Percentiles rank a stretch among this genome's conserved stretches.
phyloP scores from a whole-genome alignment of 2,329 filamentous ascomycete genomes.

The Pseudogymnoascus sp. region DNA sequence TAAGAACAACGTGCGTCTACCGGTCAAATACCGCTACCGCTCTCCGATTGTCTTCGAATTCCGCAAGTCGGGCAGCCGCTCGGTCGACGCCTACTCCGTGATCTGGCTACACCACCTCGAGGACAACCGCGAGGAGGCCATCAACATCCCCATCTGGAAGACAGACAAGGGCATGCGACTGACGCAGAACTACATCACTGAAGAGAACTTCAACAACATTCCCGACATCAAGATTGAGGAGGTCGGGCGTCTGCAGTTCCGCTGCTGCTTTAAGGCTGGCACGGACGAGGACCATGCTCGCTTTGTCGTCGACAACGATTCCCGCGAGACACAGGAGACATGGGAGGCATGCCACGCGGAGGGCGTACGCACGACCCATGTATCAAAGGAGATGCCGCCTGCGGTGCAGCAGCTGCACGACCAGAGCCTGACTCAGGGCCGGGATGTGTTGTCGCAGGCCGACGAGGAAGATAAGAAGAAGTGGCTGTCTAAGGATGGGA shows the following conservation, averaged over 20 bases:
- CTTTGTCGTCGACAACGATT: conserved; percentile 81
- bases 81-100: conserved; percentile 66
- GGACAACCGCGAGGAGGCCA: conserved; percentile 68
- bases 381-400: conserved; percentile 66
- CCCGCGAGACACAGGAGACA: conserved; percentile 85
- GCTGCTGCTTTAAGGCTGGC: conserved; percentile 77
- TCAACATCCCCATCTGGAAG: conserved; percentile 87
- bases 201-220: conserved; percentile 61
- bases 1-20: conserved; percentile 58
- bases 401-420: conserved; percentile 72
- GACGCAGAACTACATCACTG: conserved; percentile 87
- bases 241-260: conserved; percentile 74
- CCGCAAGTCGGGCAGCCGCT: conserved; percentile 60
- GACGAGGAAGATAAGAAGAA: conserved; percentile 64
- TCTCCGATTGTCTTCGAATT: conserved; percentile 88
- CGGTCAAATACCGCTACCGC: conserved; percentile 83
- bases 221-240: conserved; percentile 72
- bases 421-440: conserved; percentile 67
- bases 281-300: conserved; percentile 78
- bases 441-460: conserved; percentile 71
- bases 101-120: conserved; percentile 81
- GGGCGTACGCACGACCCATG: conserved; percentile 67
- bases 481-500: conserved; percentile 73
- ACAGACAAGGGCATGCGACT: conserved; percentile 69
- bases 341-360: conserved; percentile 91